Base-by-base conservation (phyloP, 1,284 basidiomycete genomes). In the Calocybe gambosa region DNA sequence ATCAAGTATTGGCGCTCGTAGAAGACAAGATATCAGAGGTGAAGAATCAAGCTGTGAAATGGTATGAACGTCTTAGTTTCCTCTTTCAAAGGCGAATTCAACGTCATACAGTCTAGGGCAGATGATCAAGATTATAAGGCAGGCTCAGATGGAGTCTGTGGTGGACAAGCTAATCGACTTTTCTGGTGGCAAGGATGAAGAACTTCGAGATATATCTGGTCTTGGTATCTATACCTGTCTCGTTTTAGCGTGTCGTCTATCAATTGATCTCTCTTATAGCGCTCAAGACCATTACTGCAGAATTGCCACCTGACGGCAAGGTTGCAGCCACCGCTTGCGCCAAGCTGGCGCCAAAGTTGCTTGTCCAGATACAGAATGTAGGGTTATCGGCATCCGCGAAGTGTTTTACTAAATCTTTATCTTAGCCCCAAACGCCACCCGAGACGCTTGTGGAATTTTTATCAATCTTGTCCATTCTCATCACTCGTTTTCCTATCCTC, bases 11-110 rank as follows among this genome's bases (percentile, higher is more conserved):
- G 18, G 73, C 80, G 18, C 76, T 95, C 18, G 84, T 96, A 9
- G 85, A 90, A 59, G 96, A 99, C 69, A 85, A 85, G 67, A 97
- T 96, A 58, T 92, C 91, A 12, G 95, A 99, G 69, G 96, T 99
- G 54, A 98, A 98, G 75, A 97, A 97, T 63, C 88, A 93, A 61
- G 92, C 93, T 1, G 94, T 96, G 12, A 91, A 93, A 70, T 93
- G 91, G 94, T 91, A 57, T 48, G 3, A 8, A 8, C 29, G 13
- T 12, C 5, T 10, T n/a, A 8, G 77, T 56, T 13, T 42, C 10
- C 23, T 39, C 35, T 13, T 7, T 19, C 38, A 28, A 34, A 31
- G 21, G 12, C n/a, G 20, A 20, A 20, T 40, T 36, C 23, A 1
- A 39, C 20, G 12, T n/a, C 45, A 15, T 33, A n/a, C 54, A 93